Conservation (phyloP, 495 filamentous ascomycete species). For the Penicillium subrubescens region DNA sequence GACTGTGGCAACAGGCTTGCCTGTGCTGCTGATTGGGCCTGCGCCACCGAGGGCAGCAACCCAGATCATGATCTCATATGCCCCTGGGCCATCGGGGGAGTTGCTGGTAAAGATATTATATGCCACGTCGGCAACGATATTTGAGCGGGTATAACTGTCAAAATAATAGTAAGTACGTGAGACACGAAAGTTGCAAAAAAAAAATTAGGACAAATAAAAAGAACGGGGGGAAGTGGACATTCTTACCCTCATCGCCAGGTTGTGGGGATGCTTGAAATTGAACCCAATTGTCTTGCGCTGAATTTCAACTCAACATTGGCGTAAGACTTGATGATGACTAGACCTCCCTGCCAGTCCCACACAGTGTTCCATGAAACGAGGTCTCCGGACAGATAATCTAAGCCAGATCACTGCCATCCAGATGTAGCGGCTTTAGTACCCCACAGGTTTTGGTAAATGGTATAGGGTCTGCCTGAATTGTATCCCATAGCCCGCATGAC, state of each 20-base stretch:
- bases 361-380: constrained; percentile 48
- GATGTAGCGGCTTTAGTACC: constrained; percentile 32
- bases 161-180: neutral
- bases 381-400: constrained; percentile 8
- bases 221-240: too few species aligned
- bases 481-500: neutral
- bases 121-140: constrained; percentile 6
- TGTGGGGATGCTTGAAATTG: constrained; percentile 42
- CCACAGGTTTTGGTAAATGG: constrained; percentile 44
- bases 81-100: constrained; percentile 45
- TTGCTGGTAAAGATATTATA: constrained; percentile 45
- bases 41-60: constrained; percentile 52
- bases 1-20: neutral
- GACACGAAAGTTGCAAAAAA: neutral
- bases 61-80: constrained; percentile 66
- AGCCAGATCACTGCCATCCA: constrained; percentile 52
- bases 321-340: constrained; percentile 51
- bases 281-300: constrained; percentile 36
- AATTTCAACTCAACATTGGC: constrained; percentile 45
- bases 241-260: constrained; percentile 20
- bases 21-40: constrained; percentile 41
- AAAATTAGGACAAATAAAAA: too few species aligned
- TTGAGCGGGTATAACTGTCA: constrained; percentile 4
- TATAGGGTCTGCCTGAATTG: neutral
- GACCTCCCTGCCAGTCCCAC: constrained; percentile 51